Evolutionary conservation across 768 basidiomycete genomes (phyloP).

Genomic region (Plicaturopsis crispa): DNA sequence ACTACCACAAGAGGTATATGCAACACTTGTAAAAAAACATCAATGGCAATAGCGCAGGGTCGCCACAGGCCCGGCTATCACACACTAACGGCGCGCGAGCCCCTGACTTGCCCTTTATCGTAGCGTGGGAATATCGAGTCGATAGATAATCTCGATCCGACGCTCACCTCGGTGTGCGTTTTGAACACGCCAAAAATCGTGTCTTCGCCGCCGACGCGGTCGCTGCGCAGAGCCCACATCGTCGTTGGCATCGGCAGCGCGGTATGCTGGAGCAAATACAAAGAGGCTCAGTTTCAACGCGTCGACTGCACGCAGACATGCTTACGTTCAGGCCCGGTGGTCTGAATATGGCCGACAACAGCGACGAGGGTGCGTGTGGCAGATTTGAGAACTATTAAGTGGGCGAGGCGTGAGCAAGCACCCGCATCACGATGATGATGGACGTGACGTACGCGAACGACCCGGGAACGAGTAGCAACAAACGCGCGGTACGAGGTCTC

Average conservation of each 20-base stretch:
- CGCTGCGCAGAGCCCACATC: constrained; percentile 41
- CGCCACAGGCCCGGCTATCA: too few species aligned
- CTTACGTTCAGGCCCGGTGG: constrained; percentile 25
- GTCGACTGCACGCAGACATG: constrained; percentile 12
- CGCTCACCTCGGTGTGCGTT: constrained; percentile 55
- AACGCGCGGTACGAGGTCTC: constrained; percentile 25
- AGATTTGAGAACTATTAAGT: constrained; percentile 35
- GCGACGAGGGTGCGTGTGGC: constrained; percentile 26
- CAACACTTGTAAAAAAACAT: too few species aligned
- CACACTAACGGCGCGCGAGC: too few species aligned
- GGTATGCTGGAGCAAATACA: not conserved
- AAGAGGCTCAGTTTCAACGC: not conserved
- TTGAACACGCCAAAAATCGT: constrained; percentile 51
- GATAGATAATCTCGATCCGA: too few species aligned
- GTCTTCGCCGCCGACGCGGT: constrained; percentile 18
- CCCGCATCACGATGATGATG: not conserved
- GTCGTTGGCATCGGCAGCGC: constrained; percentile 25
- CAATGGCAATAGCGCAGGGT: too few species aligned
- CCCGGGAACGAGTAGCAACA: constrained; percentile 42
- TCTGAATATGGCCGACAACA: constrained; percentile 30
- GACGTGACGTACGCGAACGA: constrained; percentile 36
- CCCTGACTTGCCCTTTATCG: too few species aligned
- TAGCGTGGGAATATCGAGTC: too few species aligned
- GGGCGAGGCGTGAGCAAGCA: too few species aligned
- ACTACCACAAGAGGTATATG: too few species aligned